Base-by-base conservation (phyloP, 257 asterid species). In the Haberlea rhodopensis region DNA sequence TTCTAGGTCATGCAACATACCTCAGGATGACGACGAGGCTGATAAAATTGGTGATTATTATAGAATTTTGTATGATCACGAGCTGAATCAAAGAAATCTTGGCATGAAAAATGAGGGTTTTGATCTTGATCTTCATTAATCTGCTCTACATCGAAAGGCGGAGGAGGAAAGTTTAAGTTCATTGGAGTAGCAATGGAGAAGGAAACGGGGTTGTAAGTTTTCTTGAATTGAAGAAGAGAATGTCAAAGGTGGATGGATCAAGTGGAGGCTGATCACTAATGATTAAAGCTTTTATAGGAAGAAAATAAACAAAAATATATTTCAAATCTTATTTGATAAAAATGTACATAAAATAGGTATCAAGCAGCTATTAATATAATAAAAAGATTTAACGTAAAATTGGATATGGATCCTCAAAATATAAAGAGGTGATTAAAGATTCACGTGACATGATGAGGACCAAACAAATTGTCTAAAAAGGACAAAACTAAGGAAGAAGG, bases 401-500 rank as follows among this genome's bases (percentile, higher is more conserved):
- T 16, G 51, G 51, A 43, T 43, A 43, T 43, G 51, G n/a, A 43
- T 43, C 51, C 51, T 43, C 19, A 43, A 34, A 37, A 43, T 16
- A 43, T 43, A 43, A 43, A 43, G 51, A 43, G 20, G 51, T 43
- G 51, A 43, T 16, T 2, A 15, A 43, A 43, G 51, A 43, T 43
- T 43, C 51, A 43, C 51, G 51, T 85, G 96, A 75, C 72, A 64
- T 69, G 64, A 74, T 69, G 65, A 79, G 32, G 71, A 77, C 73
- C 69, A 77, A 66, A 77, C 84, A 89, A 82, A 83, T 71, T 69
- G 72, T 37, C 71, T 49, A 63, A 55, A 74, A 28, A 66, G 79
- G 82, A 69, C 91, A 87, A 78, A 84, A 81, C 59, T 19, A 75
- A 67, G 84, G 79, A 73, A 75, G 73, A 82, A 89, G 84, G 26